A percentile compares a stretch with the other conserved stretches of the same genome.
Conservation (phyloP, 192 early-diverging fungal genomes). For the Coemansia sp. region DNA sequence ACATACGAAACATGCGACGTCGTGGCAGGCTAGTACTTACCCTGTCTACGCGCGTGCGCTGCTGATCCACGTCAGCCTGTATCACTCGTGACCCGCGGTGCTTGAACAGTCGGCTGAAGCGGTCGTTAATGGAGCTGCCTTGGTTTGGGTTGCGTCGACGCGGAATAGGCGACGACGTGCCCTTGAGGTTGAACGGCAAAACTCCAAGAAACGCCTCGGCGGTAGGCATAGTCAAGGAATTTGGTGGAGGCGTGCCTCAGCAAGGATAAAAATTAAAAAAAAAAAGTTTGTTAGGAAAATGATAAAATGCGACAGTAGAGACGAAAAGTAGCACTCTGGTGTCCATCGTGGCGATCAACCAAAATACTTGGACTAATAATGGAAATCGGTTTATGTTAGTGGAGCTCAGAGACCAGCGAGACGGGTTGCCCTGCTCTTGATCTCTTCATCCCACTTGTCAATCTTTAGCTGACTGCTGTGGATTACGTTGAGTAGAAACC, state of each 20-base stretch:
- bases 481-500: slow-evolving; percentile 62
- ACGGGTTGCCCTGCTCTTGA: slow-evolving; percentile 11
- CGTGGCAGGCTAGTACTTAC: slow-evolving; percentile 27
- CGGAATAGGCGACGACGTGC: slow-evolving; percentile 44
- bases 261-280: slow-evolving; percentile 1
- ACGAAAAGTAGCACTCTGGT: neutral
- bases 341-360: too few species aligned
- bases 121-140: slow-evolving; percentile 47
- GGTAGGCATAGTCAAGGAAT: slow-evolving; percentile 35
- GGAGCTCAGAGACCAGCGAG: slow-evolving; percentile 18
- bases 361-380: too few species aligned
- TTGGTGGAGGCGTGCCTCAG: neutral
- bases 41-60: slow-evolving; percentile 39
- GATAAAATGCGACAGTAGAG: neutral
- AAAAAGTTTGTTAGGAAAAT: slow-evolving; percentile 4
- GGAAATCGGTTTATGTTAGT: too few species aligned
- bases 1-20: neutral
- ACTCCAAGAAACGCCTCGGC: slow-evolving; percentile 52
- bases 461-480: slow-evolving; percentile 61
- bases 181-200: slow-evolving; percentile 50
- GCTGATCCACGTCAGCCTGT: slow-evolving; percentile 24
- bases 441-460: slow-evolving; percentile 58
- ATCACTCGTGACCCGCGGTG: slow-evolving; percentile 38
- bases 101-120: slow-evolving; percentile 53
- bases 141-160: slow-evolving; percentile 46